Conservation (phyloP, 257 asterid species). For the Echium plantagineum region DNA sequence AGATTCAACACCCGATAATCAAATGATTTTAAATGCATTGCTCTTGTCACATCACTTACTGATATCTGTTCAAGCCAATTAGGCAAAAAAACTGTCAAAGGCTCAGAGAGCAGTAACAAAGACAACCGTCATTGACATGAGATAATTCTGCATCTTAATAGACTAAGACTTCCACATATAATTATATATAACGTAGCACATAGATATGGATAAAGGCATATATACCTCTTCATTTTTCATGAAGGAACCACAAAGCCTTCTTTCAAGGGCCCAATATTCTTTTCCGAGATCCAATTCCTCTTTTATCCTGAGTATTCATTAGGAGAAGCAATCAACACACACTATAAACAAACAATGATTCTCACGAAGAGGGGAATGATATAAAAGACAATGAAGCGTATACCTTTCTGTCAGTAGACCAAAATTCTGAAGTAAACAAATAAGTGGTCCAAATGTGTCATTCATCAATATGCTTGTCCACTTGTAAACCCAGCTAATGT, state of each 20-base stretch:
- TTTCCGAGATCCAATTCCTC: conserved; percentile 64
- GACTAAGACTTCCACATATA: background rate
- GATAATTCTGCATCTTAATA: too few species aligned
- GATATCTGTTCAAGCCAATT: conserved; percentile 42
- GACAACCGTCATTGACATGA: too few species aligned
- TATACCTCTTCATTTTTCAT: conserved; percentile 46
- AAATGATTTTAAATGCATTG: conserved; percentile 79
- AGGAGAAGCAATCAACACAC: background rate
- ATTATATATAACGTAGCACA: background rate
- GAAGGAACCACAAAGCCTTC: conserved; percentile 61
- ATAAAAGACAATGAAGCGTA: background rate
- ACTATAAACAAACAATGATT: background rate
- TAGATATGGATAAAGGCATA: background rate
- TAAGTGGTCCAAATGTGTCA: conserved; percentile 70
- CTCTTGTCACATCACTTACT: conserved; percentile 63
- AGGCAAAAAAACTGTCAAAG: too few species aligned
- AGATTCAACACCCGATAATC: conserved; percentile 89
- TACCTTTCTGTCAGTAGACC: conserved; percentile 72
- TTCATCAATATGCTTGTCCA: conserved; percentile 19
- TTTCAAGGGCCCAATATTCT: conserved; percentile 89
- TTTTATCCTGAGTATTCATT: conserved; percentile 36
- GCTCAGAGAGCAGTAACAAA: too few species aligned
- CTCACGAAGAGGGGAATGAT: background rate
- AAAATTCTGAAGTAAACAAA: conserved; percentile 35
- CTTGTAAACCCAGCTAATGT: conserved; percentile 17